phyloP scores from a whole-genome alignment of 768 basidiomycete genomes.

The Pulveroboletus sp. region DNA sequence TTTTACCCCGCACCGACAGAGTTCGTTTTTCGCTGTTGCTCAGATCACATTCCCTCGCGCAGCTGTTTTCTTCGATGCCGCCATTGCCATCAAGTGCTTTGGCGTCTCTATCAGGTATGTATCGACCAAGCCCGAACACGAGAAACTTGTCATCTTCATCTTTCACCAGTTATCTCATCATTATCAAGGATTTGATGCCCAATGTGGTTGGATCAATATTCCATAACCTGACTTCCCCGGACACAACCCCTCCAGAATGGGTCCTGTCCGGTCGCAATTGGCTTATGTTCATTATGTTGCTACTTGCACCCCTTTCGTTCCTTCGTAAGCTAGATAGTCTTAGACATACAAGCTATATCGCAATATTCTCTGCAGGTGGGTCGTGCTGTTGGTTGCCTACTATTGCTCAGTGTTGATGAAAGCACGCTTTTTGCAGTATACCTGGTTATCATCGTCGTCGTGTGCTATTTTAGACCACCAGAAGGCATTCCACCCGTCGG shows the following conservation, averaged over 20 bases:
- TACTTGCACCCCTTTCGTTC: conserved; percentile 79
- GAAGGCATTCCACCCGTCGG: conserved; percentile 59
- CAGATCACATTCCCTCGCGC: conserved; percentile 87
- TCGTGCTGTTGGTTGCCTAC: conserved; percentile 14
- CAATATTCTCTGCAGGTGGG: conserved; percentile 84
- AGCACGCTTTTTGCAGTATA: conserved; percentile 46
- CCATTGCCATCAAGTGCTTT: conserved; percentile 95
- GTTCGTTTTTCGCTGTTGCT: conserved; percentile 81
- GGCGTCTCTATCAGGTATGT: conserved; percentile 87
- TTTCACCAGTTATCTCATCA: conserved; percentile 70
- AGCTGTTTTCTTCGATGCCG: conserved; percentile 86
- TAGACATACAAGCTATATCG: conserved; percentile 87
- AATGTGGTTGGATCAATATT: conserved; percentile 82
- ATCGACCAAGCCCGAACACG: neutral
- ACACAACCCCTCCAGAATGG: conserved; percentile 69
- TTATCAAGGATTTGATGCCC: conserved; percentile 90
- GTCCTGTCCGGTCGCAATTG: conserved; percentile 73
- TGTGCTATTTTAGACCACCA: conserved; percentile 73
- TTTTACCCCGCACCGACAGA: conserved; percentile 62
- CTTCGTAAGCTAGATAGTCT: conserved; percentile 80
- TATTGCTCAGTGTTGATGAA: neutral
- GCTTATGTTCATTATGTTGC: conserved; percentile 71
- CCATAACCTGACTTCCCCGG: conserved; percentile 65
- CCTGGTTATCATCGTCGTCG: conserved; percentile 72
- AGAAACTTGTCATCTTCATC: neutral